Base-by-base conservation (phyloP, 2,329 filamentous ascomycete species). In the Fusarium sp. region DNA sequence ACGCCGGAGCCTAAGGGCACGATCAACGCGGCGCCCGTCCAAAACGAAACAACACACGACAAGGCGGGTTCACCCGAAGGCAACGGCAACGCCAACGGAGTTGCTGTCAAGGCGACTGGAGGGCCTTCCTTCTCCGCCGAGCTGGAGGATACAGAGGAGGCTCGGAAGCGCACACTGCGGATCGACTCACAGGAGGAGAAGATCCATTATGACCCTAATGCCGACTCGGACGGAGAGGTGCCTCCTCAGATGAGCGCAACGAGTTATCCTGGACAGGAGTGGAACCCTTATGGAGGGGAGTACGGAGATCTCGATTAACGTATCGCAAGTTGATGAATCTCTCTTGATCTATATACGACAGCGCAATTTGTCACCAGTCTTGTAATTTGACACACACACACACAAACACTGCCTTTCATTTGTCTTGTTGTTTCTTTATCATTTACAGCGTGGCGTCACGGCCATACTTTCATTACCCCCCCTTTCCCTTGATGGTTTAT, bases 191-290 rank as follows among this genome's bases (percentile, higher is more conserved):
- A 87, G 67, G 87, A 89, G 76, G 88, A 89, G 79, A 89, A 89
- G 81, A 89, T 90, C 27, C 81, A 84, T 81, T 75, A 79, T 49
- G 79, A 82, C 10, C 81, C 80, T 8, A 79, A 81, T 27, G 82
- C 81, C 31, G 81, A 82, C 60, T 78, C 77, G 12, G 77, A 78
- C 31, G 77, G 77, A 27, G 77, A 78, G 59, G 38, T 66, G 24
- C 68, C 78, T n/a, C 87, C 88, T 14, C 83, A 86, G 67, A 93
- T 93, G 92, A 87, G 85, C 56, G 91, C 91, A 8, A 91, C 90
- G 14, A 91, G 88, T 78, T 93, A 93, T 80, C 92, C 92, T 0
- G 92, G 92, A 0, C 90, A 92, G 82, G 91, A 93, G 79, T 93
- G 92, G 91, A 89, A 89, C 74, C 90, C 90, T 3, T 89, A 88